phyloP scores from a whole-genome alignment of 2,329 filamentous ascomycete genomes.

The Pseudomassariella vexata region DNA sequence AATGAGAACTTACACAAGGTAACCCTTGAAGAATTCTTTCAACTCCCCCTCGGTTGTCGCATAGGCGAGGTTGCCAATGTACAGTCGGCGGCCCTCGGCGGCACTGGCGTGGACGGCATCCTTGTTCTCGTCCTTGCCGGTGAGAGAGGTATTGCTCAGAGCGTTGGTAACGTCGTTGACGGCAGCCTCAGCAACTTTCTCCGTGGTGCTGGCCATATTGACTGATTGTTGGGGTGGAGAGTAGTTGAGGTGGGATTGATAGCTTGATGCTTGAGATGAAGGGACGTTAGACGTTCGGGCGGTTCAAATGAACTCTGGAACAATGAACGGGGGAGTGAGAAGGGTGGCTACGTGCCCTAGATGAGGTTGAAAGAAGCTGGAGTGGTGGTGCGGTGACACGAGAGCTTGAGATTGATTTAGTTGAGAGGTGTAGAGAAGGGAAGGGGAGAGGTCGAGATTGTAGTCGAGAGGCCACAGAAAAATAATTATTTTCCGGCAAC shows the following conservation, averaged over 20 bases:
- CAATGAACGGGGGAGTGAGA: constrained; percentile 57
- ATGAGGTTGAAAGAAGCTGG: constrained; percentile 38
- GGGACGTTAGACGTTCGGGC: constrained; percentile 14
- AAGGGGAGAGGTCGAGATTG: constrained; percentile 16
- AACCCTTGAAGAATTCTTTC: constrained; percentile 99
- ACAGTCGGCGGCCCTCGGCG: constrained; percentile 97
- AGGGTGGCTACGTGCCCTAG: constrained; percentile 94
- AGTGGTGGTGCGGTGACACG: constrained; percentile 28
- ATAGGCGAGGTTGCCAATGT: constrained; percentile 99
- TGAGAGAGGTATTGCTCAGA: constrained; percentile 69
- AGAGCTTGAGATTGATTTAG: constrained; percentile 33
- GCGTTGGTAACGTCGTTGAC: constrained; percentile 73
- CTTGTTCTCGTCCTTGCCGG: constrained; percentile 53
- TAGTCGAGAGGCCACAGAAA: constrained; percentile 20
- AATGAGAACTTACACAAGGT: constrained; percentile 78
- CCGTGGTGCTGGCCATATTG: constrained; percentile 81
- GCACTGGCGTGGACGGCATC: constrained; percentile 95
- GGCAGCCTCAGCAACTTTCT: constrained; percentile 59
- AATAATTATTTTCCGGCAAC: constrained; percentile 24
- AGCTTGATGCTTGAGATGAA: constrained; percentile 28
- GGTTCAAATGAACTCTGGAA: constrained; percentile 61
- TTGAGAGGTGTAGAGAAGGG: constrained; percentile 31
- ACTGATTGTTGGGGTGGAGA: constrained; percentile 32
- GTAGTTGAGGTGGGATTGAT: constrained; percentile 22
- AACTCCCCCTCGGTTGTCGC: constrained; percentile 99